Conservation (phyloP, 257 asterid species). For the Thymus mandschuricus region DNA sequence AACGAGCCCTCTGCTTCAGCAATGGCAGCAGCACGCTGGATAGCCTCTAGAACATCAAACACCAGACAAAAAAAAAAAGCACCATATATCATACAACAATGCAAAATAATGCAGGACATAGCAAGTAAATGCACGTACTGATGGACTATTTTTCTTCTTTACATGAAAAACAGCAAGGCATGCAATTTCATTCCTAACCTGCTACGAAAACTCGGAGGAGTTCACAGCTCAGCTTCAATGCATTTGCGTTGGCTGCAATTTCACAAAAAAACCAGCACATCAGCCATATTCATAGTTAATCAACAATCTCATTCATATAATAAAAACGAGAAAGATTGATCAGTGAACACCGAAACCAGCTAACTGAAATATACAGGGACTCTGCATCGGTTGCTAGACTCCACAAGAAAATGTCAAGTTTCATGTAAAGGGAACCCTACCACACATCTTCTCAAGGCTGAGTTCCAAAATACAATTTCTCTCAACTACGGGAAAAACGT, state of each 20-base stretch:
- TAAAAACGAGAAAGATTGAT: conserved; percentile 1
- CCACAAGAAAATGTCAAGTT: conserved; percentile 7
- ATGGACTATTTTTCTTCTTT: background rate
- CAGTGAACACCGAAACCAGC: conserved; percentile 12
- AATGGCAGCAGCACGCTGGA: conserved; percentile 87
- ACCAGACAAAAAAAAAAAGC: background rate
- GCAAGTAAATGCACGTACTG: conserved; percentile 3
- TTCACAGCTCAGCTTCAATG: conserved; percentile 82
- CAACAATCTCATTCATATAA: conserved; percentile 8
- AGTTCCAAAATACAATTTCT: background rate
- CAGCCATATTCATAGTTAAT: conserved; percentile 13
- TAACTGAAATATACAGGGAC: background rate
- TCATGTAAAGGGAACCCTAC: conserved; percentile 5
- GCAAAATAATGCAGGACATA: background rate
- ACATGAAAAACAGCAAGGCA: conserved; percentile 4
- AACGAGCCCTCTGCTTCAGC: conserved; percentile 94
- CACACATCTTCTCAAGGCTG: background rate
- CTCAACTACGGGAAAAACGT: background rate
- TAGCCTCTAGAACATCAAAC: conserved; percentile 74
- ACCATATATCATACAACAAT: conserved; percentile 2
- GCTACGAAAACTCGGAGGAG: conserved; percentile 79
- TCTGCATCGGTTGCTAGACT: conserved; percentile 21
- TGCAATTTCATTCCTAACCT: conserved; percentile 47
- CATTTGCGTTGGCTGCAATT: conserved; percentile 74
- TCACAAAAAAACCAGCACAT: conserved; percentile 17